Conservation (phyloP, 1,284 basidiomycete genomes). For the Rhodotorula sp. region DNA sequence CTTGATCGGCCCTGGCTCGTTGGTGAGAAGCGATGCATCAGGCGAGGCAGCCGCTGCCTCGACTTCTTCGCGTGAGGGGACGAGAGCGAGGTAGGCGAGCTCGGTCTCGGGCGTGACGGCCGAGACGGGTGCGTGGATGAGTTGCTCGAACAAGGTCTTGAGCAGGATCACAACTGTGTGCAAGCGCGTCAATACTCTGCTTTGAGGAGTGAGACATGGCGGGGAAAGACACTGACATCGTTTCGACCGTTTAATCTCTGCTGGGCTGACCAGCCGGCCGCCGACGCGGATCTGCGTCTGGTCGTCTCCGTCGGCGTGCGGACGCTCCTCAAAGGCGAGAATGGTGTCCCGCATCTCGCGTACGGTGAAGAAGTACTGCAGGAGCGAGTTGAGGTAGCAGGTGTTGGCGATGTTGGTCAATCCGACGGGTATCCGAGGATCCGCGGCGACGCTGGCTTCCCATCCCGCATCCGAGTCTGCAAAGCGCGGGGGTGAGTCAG, state of each 20-base stretch:
- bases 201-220: neutral
- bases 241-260: constrained; percentile 76
- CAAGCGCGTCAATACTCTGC: neutral
- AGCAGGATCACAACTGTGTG: constrained; percentile 70
- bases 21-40: neutral
- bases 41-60: constrained; percentile 17
- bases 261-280: constrained; percentile 72
- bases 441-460: constrained; percentile 2
- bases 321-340: constrained; percentile 53
- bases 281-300: constrained; percentile 68
- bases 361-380: constrained; percentile 96
- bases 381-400: constrained; percentile 83
- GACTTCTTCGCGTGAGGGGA: constrained; percentile 84
- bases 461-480: constrained; percentile 4
- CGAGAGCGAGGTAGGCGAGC: constrained; percentile 85
- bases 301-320: constrained; percentile 12
- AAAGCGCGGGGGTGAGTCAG: neutral
- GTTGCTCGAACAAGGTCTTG: constrained; percentile 70
- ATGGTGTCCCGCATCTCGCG: constrained; percentile 77
- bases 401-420: constrained; percentile 91
- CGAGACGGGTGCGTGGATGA: constrained; percentile 65
- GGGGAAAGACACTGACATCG: constrained; percentile 63
- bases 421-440: constrained; percentile 71
- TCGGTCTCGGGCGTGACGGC: constrained; percentile 80
- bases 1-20: constrained; percentile 7